Base-by-base conservation (phyloP, 768 basidiomycete genomes). In the Tephrocybe sp. region DNA sequence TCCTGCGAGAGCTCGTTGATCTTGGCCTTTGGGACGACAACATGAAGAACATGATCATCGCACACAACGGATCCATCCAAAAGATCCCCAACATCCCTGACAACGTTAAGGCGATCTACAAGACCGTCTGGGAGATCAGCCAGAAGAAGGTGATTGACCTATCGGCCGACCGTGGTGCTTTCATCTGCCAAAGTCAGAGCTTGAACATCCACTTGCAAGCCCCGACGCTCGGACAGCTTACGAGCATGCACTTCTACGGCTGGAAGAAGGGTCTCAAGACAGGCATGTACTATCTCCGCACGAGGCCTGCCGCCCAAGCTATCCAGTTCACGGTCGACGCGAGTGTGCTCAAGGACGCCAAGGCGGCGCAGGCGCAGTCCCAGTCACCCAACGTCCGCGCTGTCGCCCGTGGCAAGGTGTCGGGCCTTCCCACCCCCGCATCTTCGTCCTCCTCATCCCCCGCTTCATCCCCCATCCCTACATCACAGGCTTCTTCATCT, bases 201-300 rank as follows among this genome's bases (percentile, higher is more conserved):
- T 74, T 99, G 67, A 98, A 98, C 69, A 82, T 99, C 51, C 96
- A 98, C 67, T 71, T 99, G 42, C 85, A 90, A 65, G 76, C 87
- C 33, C 96, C 96, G 25, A 93, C 93, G 3, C 75, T 86, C 51
- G 92, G 92, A 8, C 96, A 99, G 68, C 76, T 99, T 56, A 95
- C 93, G 33, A 90, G 87, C 55, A 94, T 94, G 93, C 93, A 95
- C 70, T 96, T 95, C 77, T 98, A 98, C 66, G 97, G 94, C n/a
- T 98, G 97, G 97, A 96, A 96, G 81, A 93, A 93, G 73, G 97
- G 97, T 28, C 73, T 99, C 64, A 99, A 99, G 83, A 99, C 97
- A 1, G 97, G 96, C 59, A 95, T 96, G 91, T 94, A 93, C 73
- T 98, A 99, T 71, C 80, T 99, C 44, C 84, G 97, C 48, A 98